Evolutionary conservation across 306 rosid species (phyloP).

Genomic region (Vicia villosa): DNA sequence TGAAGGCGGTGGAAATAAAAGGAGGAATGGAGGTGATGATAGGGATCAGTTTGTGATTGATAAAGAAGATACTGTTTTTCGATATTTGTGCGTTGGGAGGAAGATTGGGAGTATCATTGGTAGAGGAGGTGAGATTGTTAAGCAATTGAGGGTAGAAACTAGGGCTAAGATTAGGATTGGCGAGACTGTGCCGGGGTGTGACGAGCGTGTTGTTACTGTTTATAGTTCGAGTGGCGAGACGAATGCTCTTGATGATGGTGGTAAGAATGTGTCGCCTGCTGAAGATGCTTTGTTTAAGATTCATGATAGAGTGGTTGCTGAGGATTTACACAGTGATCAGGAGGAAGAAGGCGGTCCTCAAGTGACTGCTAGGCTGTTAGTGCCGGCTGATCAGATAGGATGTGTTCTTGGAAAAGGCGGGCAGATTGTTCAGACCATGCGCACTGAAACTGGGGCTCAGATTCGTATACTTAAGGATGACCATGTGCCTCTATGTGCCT

Average conservation of each 20-base stretch:
- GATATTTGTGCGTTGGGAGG: constrained; percentile 75
- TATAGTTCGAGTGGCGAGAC: constrained; percentile 77
- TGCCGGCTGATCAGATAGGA: constrained; percentile 97
- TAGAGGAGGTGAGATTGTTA: constrained; percentile 97
- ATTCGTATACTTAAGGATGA: constrained; percentile 96
- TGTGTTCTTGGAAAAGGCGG: constrained; percentile 97
- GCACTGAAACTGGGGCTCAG: constrained; percentile 90
- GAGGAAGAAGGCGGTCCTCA: constrained; percentile 67
- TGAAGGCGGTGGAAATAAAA: constrained; percentile 71
- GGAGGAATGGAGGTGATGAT: constrained; percentile 82
- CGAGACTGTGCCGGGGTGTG: constrained; percentile 82
- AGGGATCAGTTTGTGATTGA: constrained; percentile 85
- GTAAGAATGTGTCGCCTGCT: constrained; percentile 65
- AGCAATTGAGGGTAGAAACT: constrained; percentile 87
- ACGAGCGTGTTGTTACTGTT: constrained; percentile 82
- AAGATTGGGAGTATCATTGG: constrained; percentile 98
- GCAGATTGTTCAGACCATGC: constrained; percentile 79
- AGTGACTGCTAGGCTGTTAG: constrained; percentile 79
- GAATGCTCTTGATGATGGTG: constrained; percentile 67
- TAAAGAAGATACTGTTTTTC: constrained; percentile 80
- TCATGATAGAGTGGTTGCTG: constrained; percentile 91
- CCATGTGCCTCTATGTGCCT: constrained; percentile 77
- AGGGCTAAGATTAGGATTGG: constrained; percentile 92
- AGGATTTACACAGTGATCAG: constrained; percentile 73
- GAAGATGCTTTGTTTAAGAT: constrained; percentile 88